Evolutionary conservation across 495 filamentous ascomycete genomes (phyloP), one percentile per base, ranked within the genome.

Genomic region (Hyaloscypha finlandica): DNA sequence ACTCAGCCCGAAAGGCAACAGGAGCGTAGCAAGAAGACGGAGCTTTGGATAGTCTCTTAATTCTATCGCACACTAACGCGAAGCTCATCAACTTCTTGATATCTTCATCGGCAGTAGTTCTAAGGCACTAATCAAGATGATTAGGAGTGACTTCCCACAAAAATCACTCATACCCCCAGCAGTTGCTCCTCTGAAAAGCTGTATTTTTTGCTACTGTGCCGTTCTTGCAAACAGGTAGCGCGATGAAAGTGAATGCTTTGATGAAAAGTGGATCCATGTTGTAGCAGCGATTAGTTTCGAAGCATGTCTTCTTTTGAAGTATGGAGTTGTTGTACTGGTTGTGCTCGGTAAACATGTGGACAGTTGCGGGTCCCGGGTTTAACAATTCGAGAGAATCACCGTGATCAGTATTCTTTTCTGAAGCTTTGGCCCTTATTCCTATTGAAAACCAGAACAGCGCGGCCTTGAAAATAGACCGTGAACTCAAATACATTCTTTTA

Each of bases 71-170:
- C 6, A 60, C 31, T 20, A 60, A 60, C 8, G 57, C 57, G 20
- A 60, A 60, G 57, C 57, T 60, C 57, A 11, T 33, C 14, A 60
- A 6, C 12, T 60, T 14, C n/a, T n/a, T n/a, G n/a, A n/a, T n/a
- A n/a, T 60, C 32, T 19, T 29, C 5, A 37, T 29, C 54, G 54
- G 54, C 54, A 57, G 54, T 25, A 31, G 54, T 57, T 57, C 57
- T 33, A 60, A 60, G 57, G 35, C 57, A 60, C 57, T 60, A 30
- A 60, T 60, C 57, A 60, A 60, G 11, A 60, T 60, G 57, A 9
- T 12, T 35, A 37, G 32, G 25, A 35, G 57, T 37, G 14, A 60
- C 57, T 60, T 60, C 57, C 57, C 57, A 60, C 20, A 30, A 60
- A 37, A 33, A 30, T 30, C 57, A 60, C 57, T 33, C 57, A 60